Percentiles rank a stretch among this genome's conserved stretches.
These are phyloP conservation scores for Achlya hypogyna DNA, from an alignment of 352 stramenopile genomes.

Conservation along the genomic window DNA sequence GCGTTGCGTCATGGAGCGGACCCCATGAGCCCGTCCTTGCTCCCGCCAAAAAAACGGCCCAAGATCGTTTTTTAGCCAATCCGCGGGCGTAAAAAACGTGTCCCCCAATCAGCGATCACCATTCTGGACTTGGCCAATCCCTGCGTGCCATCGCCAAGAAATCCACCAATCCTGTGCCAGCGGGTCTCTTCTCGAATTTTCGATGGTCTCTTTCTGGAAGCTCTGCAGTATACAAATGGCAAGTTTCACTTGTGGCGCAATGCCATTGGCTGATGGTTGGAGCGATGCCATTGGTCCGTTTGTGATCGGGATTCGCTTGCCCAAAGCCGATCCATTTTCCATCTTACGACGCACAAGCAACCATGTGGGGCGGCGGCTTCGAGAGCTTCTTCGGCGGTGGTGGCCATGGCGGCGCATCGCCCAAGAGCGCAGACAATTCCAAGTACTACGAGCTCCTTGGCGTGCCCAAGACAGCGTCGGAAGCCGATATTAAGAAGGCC, in stretches of 20 bases:
- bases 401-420: conserved; percentile 42
- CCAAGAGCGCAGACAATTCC: conserved; percentile 72
- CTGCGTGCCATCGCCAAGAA: neutral
- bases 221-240: neutral
- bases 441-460: conserved; percentile 84
- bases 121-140: neutral
- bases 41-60: neutral
- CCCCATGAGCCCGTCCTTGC: neutral
- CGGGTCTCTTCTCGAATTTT: conserved; percentile 7
- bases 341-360: neutral
- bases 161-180: neutral
- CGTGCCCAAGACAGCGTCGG: conserved; percentile 72
- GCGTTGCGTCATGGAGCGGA: neutral
- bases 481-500: conserved; percentile 84
- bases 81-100: neutral
- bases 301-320: neutral
- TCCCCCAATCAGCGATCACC: neutral
- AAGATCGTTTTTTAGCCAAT: neutral
- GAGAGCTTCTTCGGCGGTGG: conserved; percentile 80
- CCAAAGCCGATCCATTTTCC: conserved; percentile 4
- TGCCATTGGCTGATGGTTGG: neutral
- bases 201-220: neutral
- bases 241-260: neutral
- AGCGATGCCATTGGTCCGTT: too few relatives aligned
- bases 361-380: conserved; percentile 45